phyloP scores from a whole-genome alignment of 306 rosid genomes.

The Glycine tomentella region DNA sequence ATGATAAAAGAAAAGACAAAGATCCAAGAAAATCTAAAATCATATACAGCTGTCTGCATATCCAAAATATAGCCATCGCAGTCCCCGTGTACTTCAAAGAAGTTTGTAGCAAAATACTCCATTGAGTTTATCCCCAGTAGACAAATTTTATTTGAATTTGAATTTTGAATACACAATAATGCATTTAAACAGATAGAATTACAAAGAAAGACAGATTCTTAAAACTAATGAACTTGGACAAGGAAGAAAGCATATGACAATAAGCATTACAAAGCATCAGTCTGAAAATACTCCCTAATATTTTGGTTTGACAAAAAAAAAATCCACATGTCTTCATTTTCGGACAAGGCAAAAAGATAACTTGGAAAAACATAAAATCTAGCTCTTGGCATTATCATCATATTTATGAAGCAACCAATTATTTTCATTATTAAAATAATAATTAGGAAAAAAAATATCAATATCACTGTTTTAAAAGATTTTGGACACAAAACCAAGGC shows the following conservation, averaged over 20 bases:
- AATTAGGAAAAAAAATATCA: constrained; percentile 16
- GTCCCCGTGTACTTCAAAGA: neutral
- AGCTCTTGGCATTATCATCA: constrained; percentile 12
- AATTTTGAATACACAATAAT: constrained; percentile 1
- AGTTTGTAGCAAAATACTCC: neutral
- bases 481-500: constrained; percentile 20
- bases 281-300: constrained; percentile 7
- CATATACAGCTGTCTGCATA: neutral
- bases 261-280: neutral
- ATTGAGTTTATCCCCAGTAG: constrained; percentile 3
- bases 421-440: constrained; percentile 24
- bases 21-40: neutral
- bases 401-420: constrained; percentile 29
- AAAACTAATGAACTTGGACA: constrained; percentile 12
- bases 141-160: constrained; percentile 20
- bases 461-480: constrained; percentile 16
- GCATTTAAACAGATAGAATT: constrained; percentile 12
- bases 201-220: constrained; percentile 1
- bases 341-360: constrained; percentile 29
- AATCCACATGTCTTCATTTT: neutral
- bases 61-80: neutral
- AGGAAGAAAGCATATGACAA: neutral
- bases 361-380: neutral
- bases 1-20: neutral
- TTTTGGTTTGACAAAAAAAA: neutral